Evolutionary conservation across 1,139 yeast species (phyloP), one percentile per base, ranked within the genome.

Genomic region (Insectozyma bohioensis): DNA sequence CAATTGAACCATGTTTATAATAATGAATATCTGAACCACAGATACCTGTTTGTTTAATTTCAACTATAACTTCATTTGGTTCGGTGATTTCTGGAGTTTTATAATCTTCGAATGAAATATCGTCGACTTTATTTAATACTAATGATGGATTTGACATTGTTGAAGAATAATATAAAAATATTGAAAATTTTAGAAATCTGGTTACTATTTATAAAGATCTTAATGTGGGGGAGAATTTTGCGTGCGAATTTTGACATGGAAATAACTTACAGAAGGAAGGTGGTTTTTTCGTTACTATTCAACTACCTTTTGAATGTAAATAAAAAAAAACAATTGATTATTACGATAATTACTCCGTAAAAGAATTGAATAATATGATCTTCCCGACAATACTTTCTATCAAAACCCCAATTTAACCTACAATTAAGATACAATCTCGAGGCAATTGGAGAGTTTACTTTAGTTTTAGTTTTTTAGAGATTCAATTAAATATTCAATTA

Each of bases 21-120:
- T 82, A 87, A 52, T 86, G 95, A 42, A 85, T 83, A 56, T 85
- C 95, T 4, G 88, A 80, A 4, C 95, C 95, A 58, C 96, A 87
- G 42, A 87, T 80, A 31, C 96, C 96, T 0, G 95, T 87, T 31
- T 61, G 58, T 53, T 79, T 80, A 46, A 87, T 83, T 35, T 80
- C 80, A 17, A 87, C 77, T 47, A 83, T 74, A 28, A 87, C 95
- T 42, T 78, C 84, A 47, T 76, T 76, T 28, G 83, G 80, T 41
- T 78, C 80, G 7, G 54, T 51, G 42, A 84, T 63, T 46, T 63
- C 61, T 9, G 95, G 95, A 21, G 78, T 63, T 7, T 84, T 81
- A 43, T 79, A 73, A 34, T 78, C 71, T 58, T 83, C 90, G 45
- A 78, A 75, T 20, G 67, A 61, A 45, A 85, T 83, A 40, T 78